A percentile compares a stretch with the other conserved stretches of the same genome.
These are phyloP conservation scores for Cornus suecica DNA, from an alignment of 148 eudicot species.

Conservation along the genomic window DNA sequence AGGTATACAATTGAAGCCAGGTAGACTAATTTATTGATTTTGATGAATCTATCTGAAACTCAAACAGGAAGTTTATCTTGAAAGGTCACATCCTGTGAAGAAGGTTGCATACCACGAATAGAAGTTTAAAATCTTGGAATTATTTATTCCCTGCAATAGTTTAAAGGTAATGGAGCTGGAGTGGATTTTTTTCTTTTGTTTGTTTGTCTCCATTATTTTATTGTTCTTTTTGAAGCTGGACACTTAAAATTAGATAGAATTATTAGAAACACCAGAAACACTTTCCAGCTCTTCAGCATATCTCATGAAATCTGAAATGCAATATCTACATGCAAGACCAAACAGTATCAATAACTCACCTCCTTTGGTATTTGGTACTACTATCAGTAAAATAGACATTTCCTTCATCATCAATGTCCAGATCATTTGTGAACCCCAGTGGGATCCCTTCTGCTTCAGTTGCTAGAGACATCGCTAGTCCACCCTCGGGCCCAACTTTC, in stretches of 20 bases:
- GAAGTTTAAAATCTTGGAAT: background rate
- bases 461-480: slow-evolving; percentile 63
- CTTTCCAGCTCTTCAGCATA: background rate
- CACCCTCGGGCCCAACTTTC: slow-evolving; percentile 93
- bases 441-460: slow-evolving; percentile 85
- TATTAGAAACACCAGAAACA: background rate
- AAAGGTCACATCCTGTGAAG: background rate
- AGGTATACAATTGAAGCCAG: background rate
- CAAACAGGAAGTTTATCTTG: background rate
- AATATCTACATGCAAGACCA: background rate
- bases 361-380: slow-evolving; percentile 72
- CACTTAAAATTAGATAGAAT: too few species aligned
- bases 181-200: too few species aligned
- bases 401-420: slow-evolving; percentile 85
- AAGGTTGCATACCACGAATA: background rate
- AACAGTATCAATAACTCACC: slow-evolving; percentile 32
- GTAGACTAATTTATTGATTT: background rate
- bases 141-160: too few species aligned
- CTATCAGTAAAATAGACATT: slow-evolving; percentile 85
- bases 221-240: too few species aligned
- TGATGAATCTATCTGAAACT: background rate
- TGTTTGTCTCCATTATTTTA: background rate
- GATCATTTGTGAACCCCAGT: slow-evolving; percentile 74
- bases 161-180: background rate
- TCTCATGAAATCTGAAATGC: background rate